Percentiles rank a stretch among this genome's conserved stretches.
These are phyloP conservation scores for Coprinopsis marcescibilis DNA, from an alignment of 768 basidiomycete genomes.

Conservation along the genomic window DNA sequence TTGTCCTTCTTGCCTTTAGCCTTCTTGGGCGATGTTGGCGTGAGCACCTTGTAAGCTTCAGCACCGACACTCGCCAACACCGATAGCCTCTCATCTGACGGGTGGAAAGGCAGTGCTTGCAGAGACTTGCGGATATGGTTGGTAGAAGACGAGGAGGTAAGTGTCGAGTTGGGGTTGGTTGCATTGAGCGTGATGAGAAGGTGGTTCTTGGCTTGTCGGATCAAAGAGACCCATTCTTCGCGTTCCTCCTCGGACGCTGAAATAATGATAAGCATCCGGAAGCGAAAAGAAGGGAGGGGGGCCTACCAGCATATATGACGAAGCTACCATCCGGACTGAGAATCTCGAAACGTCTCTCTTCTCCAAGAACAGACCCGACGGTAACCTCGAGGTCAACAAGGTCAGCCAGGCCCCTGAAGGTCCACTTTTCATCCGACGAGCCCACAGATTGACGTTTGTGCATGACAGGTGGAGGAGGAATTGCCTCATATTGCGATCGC, in stretches of 20 bases:
- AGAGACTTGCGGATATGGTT: conserved; percentile 69
- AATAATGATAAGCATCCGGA: background rate
- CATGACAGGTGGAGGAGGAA: conserved; percentile 18
- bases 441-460: conserved; percentile 23
- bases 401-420: conserved; percentile 62
- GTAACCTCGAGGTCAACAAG: conserved; percentile 77
- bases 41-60: conserved; percentile 15
- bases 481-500: conserved; percentile 17
- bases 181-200: conserved; percentile 65
- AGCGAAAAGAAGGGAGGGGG: background rate
- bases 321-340: conserved; percentile 76
- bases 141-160: conserved; percentile 72
- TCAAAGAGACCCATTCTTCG: conserved; percentile 60
- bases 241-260: conserved; percentile 51
- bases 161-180: conserved; percentile 73
- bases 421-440: conserved; percentile 59
- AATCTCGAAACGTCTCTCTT: conserved; percentile 61
- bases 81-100: conserved; percentile 41
- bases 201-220: conserved; percentile 65
- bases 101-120: conserved; percentile 67
- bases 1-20: conserved; percentile 16
- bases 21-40: conserved; percentile 4
- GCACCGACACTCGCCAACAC: conserved; percentile 22
- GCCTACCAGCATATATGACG: conserved; percentile 62
- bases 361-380: conserved; percentile 42